Base-by-base conservation (phyloP, 2,329 filamentous ascomycete genomes). In the Trichoderma endophyticum region DNA sequence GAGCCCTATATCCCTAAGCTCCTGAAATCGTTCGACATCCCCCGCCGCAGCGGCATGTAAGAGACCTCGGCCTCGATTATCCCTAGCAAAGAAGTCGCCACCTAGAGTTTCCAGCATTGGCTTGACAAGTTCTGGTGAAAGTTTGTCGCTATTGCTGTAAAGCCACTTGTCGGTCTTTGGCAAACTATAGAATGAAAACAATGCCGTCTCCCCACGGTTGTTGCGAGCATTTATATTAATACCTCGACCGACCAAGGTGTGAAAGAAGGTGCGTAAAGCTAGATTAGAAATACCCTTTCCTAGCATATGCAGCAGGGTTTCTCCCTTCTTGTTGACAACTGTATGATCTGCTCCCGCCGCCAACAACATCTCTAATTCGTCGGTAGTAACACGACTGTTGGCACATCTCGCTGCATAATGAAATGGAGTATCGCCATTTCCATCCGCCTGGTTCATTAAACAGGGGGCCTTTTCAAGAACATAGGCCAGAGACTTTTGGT, bases 41-140 rank as follows among this genome's bases (percentile, higher is more conserved):
- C 74, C 74, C 5, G 30, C 34, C 14, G 75, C 77, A 14, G 77
- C 79, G n/a, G 76, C 70, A 61, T 82, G 80, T 51, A 82, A 62
- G 62, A 81, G 48, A 2, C 76, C 75, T 54, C 77, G 72, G 0
- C 80, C 80, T 3, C 62, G 64, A 21, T 61, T 24, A 64, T 81
- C 78, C 26, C 65, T 73, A 4, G 70, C 78, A 2, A 51, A 69
- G 18, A 80, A 78, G 70, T 82, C 78, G 1, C 75, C 78, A 1
- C 77, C 79, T 0, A 75, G 24, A 15, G 73, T 66, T 14, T 73
- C 62, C 6, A 69, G 21, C 57, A 61, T 26, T 9, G 66, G 36
- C 39, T 26, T 69, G 28, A 11, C 21, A 32, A 48, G n/a, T 36
- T 69, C 24, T 3, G n/a, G 14, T 1, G 14, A 9, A 51, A 21